Evolutionary conservation across 1,139 yeast genomes (phyloP).

Genomic region (Taphrina confusa): DNA sequence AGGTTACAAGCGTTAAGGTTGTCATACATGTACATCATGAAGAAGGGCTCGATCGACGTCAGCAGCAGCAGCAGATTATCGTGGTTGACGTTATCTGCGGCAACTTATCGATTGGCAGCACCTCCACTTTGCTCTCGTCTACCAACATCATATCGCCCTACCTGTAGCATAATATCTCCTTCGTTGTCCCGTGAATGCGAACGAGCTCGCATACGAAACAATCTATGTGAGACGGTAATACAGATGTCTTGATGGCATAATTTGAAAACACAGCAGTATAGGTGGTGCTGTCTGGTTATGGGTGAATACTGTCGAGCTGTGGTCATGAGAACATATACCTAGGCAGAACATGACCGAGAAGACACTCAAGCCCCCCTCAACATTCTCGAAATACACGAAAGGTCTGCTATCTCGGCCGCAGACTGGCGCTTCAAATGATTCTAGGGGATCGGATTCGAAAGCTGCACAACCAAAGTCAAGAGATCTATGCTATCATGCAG

Average conservation of each 20-base stretch:
- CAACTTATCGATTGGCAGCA: not conserved
- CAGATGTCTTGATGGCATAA: no score
- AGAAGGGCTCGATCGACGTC: not conserved
- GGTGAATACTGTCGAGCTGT: no score
- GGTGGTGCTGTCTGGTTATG: no score
- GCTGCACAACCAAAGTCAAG: not conserved
- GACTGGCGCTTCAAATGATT: not conserved
- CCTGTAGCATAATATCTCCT: no score
- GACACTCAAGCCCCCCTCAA: not conserved
- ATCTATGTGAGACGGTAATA: no score
- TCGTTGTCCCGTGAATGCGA: no score
- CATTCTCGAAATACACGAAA: constrained; percentile 18
- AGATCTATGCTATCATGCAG: constrained; percentile 11
- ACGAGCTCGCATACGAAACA: no score
- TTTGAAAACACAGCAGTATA: no score
- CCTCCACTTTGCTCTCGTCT: not conserved
- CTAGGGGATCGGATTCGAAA: not conserved
- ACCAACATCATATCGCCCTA: no score
- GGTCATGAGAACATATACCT: no score
- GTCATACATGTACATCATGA: not conserved
- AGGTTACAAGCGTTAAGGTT: no score
- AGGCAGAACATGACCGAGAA: constrained; percentile 10
- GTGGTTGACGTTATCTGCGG: constrained; percentile 9
- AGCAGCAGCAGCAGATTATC: constrained; percentile 12
- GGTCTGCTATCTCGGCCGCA: constrained; percentile 15